Evolutionary conservation across 163 green algal genomes (phyloP).

Genomic region (Volvox carteri): DNA sequence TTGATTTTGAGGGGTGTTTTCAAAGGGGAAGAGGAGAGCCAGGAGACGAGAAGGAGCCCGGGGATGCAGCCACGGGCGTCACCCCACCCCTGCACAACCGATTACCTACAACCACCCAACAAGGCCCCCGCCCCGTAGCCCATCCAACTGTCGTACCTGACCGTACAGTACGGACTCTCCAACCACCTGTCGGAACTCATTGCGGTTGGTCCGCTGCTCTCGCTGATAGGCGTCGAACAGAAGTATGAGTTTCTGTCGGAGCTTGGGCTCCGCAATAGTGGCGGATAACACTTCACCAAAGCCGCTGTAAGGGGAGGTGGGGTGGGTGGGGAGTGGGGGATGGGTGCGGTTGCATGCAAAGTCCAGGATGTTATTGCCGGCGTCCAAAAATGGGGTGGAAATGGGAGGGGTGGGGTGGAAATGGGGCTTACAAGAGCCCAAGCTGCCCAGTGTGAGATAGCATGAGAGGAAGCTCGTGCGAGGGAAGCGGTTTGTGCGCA

Average conservation of each 20-base stretch:
- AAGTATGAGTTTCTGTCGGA: neutral
- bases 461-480: neutral
- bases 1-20: too few species aligned
- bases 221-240: conserved; percentile 19
- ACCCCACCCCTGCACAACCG: neutral
- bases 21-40: too few species aligned
- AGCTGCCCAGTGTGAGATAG: neutral
- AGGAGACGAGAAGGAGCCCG: too few species aligned
- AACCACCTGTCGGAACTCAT: conserved; percentile 51
- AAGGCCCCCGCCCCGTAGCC: too few species aligned
- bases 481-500: too few species aligned
- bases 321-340: too few species aligned
- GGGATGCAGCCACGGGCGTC: too few species aligned
- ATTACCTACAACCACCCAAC: neutral
- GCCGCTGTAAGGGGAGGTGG: neutral
- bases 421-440: too few species aligned
- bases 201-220: conserved; percentile 22
- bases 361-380: too few species aligned
- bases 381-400: too few species aligned
- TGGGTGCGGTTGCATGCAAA: too few species aligned
- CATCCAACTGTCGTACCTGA: conserved; percentile 42
- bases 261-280: neutral
- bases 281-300: neutral
- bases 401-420: too few species aligned
- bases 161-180: conserved; percentile 59